Evolutionary conservation across 148 eudicot species (phyloP).

Genomic region (Heliosperma pusillum): DNA sequence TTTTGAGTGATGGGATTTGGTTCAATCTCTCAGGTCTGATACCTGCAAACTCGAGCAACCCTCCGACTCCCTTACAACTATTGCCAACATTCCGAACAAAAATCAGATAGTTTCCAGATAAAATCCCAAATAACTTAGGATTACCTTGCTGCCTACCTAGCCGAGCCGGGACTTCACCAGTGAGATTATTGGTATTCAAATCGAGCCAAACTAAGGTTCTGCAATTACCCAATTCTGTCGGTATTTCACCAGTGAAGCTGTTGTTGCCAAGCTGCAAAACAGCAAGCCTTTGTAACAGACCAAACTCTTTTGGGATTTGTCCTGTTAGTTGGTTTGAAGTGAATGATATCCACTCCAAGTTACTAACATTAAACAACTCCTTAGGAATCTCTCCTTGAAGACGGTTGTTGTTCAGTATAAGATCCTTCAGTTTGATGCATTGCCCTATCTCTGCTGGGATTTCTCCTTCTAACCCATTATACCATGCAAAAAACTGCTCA

Average conservation of each 20-base stretch:
- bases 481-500: constrained; percentile 87
- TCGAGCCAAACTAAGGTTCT: constrained; percentile 93
- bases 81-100: constrained; percentile 94
- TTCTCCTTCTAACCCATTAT: constrained; percentile 78
- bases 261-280: constrained; percentile 84
- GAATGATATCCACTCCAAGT: constrained; percentile 86
- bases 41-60: constrained; percentile 84
- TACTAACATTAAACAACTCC: constrained; percentile 58
- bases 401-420: constrained; percentile 74
- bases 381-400: constrained; percentile 68
- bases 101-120: constrained; percentile 77
- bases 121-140: constrained; percentile 62
- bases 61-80: constrained; percentile 91
- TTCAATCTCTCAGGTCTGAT: constrained; percentile 78
- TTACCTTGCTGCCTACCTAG: constrained; percentile 82
- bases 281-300: constrained; percentile 60
- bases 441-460: constrained; percentile 72
- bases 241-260: constrained; percentile 69
- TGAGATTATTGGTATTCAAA: constrained; percentile 68
- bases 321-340: constrained; percentile 72
- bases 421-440: constrained; percentile 71
- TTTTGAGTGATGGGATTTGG: constrained; percentile 71
- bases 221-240: constrained; percentile 57
- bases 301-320: constrained; percentile 63
- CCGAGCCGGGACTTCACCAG: constrained; percentile 81